Evolutionary conservation across 495 filamentous ascomycete genomes (phyloP), one percentile per base, ranked within the genome.

Genomic region (Pyrenopolyporus hunteri): DNA sequence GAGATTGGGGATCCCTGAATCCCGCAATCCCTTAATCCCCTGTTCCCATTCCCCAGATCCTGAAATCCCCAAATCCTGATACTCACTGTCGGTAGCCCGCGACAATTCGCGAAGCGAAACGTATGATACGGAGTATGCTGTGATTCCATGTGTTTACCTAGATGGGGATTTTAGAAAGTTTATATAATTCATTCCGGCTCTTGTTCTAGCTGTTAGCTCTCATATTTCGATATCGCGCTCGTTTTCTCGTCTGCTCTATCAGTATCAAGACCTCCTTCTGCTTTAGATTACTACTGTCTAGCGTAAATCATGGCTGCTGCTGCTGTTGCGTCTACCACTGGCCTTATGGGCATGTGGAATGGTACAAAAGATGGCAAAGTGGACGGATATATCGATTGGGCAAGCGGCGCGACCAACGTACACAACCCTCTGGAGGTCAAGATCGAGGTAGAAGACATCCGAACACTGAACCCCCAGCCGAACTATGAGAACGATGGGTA

Each of bases 311-410:
- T 69, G 67, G 67, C 67, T 63, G 57, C 63, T 53, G 58, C 63
- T 49, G 59, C 58, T 49, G 67, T 69, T 39, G 63, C 55, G 2
- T 58, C 63, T 51, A 69, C 67, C 39, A 60, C 64, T 40, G 67
- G 67, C 59, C 42, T 62, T 32, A 67, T 70, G 56, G 67, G 67
- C 67, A 70, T 70, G 67, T 70, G 67, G 67, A 64, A 64, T 22
- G 64, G 67, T 8, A 70, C 67, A 29, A 64, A 64, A 32, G 67
- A 70, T 23, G 64, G 67, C 26, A 55, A 32, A 11, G 42, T 26
- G 9, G 64, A 67, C 7, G 67, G 67, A 4, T 67, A 54, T 48
- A 63, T 70, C 14, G 67, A 70, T 52, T 70, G 64, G 63, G 55
- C 55, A 8, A 64, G 56, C 37, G 67, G 67, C 11, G 19, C 37